Conservation (phyloP, 768 basidiomycete genomes). For the Lentinula edodes region DNA sequence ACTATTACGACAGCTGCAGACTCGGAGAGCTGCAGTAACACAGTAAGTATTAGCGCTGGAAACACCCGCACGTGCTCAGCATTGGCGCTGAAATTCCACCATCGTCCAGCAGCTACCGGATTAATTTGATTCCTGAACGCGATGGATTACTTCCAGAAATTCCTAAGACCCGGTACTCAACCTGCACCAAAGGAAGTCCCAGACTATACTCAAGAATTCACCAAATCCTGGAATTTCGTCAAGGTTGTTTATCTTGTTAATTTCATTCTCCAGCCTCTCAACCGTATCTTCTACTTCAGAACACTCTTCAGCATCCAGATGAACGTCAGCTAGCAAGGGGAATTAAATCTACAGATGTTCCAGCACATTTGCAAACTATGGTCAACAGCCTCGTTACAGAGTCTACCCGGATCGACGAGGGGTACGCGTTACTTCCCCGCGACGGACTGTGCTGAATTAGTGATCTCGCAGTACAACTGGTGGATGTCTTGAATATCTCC, state of each 20-base stretch:
- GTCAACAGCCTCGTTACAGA: conserved; percentile 86
- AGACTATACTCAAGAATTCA: conserved; percentile 71
- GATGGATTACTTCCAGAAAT: conserved; percentile 85
- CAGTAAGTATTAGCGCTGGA: too few relatives aligned
- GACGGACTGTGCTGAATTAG: not conserved
- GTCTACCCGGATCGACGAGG: conserved; percentile 73
- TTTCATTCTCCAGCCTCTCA: not conserved
- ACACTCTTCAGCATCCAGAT: conserved; percentile 81
- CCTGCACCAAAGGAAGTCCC: conserved; percentile 42
- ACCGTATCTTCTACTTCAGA: conserved; percentile 33
- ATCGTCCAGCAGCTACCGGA: not conserved
- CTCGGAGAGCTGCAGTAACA: too few relatives aligned
- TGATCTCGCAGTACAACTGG: conserved; percentile 56
- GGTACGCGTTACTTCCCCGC: conserved; percentile 45
- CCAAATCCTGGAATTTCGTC: conserved; percentile 68
- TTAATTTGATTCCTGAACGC: not conserved
- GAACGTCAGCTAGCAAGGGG: conserved; percentile 83
- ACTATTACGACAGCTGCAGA: too few relatives aligned
- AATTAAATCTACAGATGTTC: conserved; percentile 78
- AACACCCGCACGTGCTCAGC: not conserved
- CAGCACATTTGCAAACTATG: conserved; percentile 68
- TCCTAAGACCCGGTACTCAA: conserved; percentile 46
- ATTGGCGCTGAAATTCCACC: not conserved
- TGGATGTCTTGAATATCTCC: conserved; percentile 82
- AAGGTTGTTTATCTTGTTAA: conserved; percentile 33